Evolutionary conservation across 352 stramenopile species (phyloP), one percentile per base, ranked within the genome.

Genomic region (Aphanomyces cochlioides): DNA sequence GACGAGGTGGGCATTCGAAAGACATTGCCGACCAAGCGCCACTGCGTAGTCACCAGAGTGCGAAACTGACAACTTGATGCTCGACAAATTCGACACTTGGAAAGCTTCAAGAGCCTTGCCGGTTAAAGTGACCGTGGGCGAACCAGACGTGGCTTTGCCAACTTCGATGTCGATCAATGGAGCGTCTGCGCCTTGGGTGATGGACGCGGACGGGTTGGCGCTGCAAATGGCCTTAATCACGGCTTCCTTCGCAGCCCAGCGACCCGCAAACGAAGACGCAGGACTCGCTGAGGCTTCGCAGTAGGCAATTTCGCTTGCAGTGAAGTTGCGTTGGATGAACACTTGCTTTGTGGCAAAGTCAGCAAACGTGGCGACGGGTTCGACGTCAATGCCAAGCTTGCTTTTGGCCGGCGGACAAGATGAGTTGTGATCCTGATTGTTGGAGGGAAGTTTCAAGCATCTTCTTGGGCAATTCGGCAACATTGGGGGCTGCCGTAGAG

Each of bases 181-280:
- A 12, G 87, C 87, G 4, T 82, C 81, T 34, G 81, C 81, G 36
- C 84, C 83, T 47, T 82, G 74, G 10, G 64, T 70, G 59, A 72
- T n/a, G 17, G 37, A 38, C 48, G 87, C 81, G 47, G 79, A 80
- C 4, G 85, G 79, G 4, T 84, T 64, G 0, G 85, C 79, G 64
- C 81, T 95, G 40, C 85, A 95, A 47, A 96, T 92, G n/a, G 89
- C 87, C 78, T 96, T 96, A 72, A 96, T 84, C 57, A 93, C 82
- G n/a, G 89, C 89, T 66, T 96, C 88, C 75, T 96, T 96, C 4
- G 87, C 88, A 36, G 89, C 89, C 89, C 88, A 96, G 19, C 88
- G 88, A 58, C 85, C 89, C 0, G 88, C 89, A 68, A 96, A 95
- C 73, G 84, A 94, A 34, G 88, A 78, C 3, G 87, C 87, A n/a